Evolutionary conservation across 2,329 filamentous ascomycete genomes (phyloP).

Genomic region (Thyridium curvatum): DNA sequence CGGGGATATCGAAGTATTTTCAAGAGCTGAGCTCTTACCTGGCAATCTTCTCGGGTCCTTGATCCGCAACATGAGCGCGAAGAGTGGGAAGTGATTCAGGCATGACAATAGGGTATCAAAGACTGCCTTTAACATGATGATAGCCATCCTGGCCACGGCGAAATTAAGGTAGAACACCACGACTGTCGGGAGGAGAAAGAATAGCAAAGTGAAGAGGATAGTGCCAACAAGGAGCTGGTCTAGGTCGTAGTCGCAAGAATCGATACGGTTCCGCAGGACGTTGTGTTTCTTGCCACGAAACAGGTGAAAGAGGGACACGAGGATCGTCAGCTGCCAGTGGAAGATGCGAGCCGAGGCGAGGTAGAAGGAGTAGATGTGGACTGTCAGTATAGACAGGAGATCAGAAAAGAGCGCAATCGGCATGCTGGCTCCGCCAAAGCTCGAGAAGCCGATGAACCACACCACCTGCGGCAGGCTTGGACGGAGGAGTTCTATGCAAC

Average conservation of each 20-base stretch:
- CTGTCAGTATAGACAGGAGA: conserved; percentile 79
- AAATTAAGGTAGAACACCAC: conserved; percentile 97
- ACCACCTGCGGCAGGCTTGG: conserved; percentile 82
- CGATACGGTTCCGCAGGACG: conserved; percentile 91
- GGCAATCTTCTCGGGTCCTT: conserved; percentile 90
- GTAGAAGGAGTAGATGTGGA: conserved; percentile 98
- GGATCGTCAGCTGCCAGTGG: conserved; percentile 96
- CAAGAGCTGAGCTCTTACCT: conserved; percentile 41
- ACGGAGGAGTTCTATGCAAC: conserved; percentile 68
- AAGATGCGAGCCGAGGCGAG: conserved; percentile 94
- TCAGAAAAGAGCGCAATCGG: conserved; percentile 95
- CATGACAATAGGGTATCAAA: conserved; percentile 91
- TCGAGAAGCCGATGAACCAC: conserved; percentile 88
- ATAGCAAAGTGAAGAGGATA: conserved; percentile 90
- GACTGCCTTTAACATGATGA: conserved; percentile 85
- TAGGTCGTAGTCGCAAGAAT: conserved; percentile 97
- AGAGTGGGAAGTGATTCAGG: conserved; percentile 94
- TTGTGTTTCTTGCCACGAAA: conserved; percentile 98
- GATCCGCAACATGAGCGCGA: conserved; percentile 90
- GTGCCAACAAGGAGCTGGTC: conserved; percentile 95
- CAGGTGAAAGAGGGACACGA: conserved; percentile 95
- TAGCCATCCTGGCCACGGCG: conserved; percentile 86
- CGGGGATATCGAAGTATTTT: too few relatives aligned
- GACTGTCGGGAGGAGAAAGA: conserved; percentile 91
- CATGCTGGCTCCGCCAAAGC: conserved; percentile 94